These are phyloP conservation scores for Microbotryomycetes sp. DNA, from an alignment of 1,284 basidiomycete species.

Conservation along the genomic window DNA sequence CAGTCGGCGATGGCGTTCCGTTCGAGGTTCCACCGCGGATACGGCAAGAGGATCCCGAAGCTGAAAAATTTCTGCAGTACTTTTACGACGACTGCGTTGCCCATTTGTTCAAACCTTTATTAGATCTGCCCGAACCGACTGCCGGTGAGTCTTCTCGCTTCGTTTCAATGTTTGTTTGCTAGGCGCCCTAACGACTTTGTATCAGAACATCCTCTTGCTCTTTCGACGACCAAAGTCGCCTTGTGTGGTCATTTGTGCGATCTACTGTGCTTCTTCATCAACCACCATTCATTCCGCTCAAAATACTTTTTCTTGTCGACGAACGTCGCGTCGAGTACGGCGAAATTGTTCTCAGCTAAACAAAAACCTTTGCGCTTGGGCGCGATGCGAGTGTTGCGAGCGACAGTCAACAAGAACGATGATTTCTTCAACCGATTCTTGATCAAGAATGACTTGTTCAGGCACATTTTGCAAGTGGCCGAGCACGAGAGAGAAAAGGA, in stretches of 20 bases:
- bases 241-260: constrained; percentile 50
- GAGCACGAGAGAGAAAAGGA: constrained; percentile 73
- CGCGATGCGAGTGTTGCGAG: constrained; percentile 82
- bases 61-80: constrained; percentile 80
- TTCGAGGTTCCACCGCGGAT: constrained; percentile 37
- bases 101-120: constrained; percentile 69
- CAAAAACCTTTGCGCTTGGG: constrained; percentile 88
- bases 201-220: constrained; percentile 15
- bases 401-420: constrained; percentile 76
- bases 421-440: constrained; percentile 77
- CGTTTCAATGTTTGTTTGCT: not conserved
- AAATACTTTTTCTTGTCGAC: constrained; percentile 83
- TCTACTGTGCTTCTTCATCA: constrained; percentile 76
- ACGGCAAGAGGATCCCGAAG: constrained; percentile 63
- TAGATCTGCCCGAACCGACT: constrained; percentile 65
- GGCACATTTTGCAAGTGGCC: constrained; percentile 74
- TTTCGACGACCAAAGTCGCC: constrained; percentile 19
- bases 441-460: constrained; percentile 74
- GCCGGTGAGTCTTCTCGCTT: not conserved
- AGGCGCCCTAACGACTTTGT: not conserved
- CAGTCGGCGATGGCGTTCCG: constrained; percentile 37
- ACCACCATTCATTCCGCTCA: constrained; percentile 75
- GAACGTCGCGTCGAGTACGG: constrained; percentile 58
- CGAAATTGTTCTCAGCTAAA: constrained; percentile 58
- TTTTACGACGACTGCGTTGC: constrained; percentile 74